Evolutionary conservation across 345 rosid genomes (phyloP).

Genomic region (rapeseed (Brassica napus)): Da-Ae NC_063446.1:6422001-6422500

Average conservation of each 20-base stretch:
- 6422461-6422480: not conserved
- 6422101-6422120: not conserved
- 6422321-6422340: no score
- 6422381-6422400: not conserved
- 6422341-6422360: no score
- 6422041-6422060: conserved; percentile 1
- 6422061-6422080: not conserved
- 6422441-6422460: not conserved
- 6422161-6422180: conserved; percentile 66
- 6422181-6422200: conserved; percentile 55
- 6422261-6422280: conserved; percentile 39
- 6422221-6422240: conserved; percentile 60
- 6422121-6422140: no score
- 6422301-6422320: not conserved
- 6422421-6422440: not conserved
- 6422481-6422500: not conserved
- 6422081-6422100: not conserved
- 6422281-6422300: conserved; percentile 19
- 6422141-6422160: conserved; percentile 56
- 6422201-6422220: conserved; percentile 45
- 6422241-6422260: conserved; percentile 50
- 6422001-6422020: not conserved
- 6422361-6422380: no score
- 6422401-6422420: not conserved
- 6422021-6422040: not conserved